phyloP scores from a whole-genome alignment of 805 yeast genomes.

The Saccharomycopsis schoenii region DNA sequence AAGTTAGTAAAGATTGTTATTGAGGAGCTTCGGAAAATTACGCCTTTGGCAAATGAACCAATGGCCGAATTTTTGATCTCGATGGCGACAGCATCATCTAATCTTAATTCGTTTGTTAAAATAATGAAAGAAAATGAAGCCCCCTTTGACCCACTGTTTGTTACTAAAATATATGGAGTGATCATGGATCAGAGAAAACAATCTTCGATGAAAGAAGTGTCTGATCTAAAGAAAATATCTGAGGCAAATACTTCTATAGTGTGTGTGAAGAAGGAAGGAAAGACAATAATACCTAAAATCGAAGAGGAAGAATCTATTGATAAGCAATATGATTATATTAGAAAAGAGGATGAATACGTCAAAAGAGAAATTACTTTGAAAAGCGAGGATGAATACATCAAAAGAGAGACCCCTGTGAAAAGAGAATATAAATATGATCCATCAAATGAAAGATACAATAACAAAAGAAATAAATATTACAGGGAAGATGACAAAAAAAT shows the following conservation, averaged over 20 bases:
- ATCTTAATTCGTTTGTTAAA: conserved; percentile 27
- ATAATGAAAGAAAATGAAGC: conserved; percentile 36
- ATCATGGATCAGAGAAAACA: not conserved
- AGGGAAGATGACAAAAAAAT: not conserved
- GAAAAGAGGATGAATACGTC: not conserved
- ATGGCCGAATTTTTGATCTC: conserved; percentile 39
- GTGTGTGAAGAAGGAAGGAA: conserved; percentile 16
- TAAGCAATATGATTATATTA: not conserved
- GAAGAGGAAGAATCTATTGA: not conserved
- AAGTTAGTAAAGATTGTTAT: not conserved
- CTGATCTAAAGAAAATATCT: not conserved
- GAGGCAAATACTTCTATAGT: conserved; percentile 1
- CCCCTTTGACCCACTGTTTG: conserved; percentile 26
- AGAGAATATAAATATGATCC: conserved; percentile 16
- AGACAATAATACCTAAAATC: conserved; percentile 10
- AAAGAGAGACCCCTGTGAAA: not conserved
- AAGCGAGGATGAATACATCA: conserved; percentile 8
- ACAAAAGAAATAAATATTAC: not conserved
- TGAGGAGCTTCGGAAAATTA: conserved; percentile 5
- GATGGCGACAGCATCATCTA: conserved; percentile 27
- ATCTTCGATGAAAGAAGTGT: not conserved
- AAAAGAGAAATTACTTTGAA: not conserved
- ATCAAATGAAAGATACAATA: not conserved
- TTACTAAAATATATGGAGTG: conserved; percentile 17
- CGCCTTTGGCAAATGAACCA: conserved; percentile 29